Evolutionary conservation across 345 rosid genomes (phyloP), one percentile per base, ranked within the genome.

Genomic region (Acer campestre): DNA sequence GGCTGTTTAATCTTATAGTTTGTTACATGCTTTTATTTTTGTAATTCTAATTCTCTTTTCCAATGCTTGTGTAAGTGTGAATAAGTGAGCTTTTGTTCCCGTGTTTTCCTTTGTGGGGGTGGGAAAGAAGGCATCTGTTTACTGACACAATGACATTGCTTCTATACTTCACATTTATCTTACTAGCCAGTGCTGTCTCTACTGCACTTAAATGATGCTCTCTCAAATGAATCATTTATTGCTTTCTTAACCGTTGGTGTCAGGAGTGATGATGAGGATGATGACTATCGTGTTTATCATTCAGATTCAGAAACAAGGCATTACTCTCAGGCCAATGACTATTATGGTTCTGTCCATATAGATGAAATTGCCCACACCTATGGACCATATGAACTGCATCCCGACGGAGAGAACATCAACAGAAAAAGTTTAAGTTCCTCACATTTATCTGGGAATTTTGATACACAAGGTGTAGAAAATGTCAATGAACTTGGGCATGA

Each of bases 241-340:
- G 31, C 31, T 75, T 74, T 77, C 75, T 82, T 35, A 67, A 66
- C 61, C 25, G 40, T 44, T 79, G 48, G 80, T 81, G 74, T 67
- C 81, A 91, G 98, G 92, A 94, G 97, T 88, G 97, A 94, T 73
- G 97, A 91, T 48, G 98, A 94, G 74, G 89, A 89, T 82, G 91
- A 89, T 79, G 95, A 86, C 20, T 93, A 89, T 76, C 85, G 85
- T 49, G 86, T 76, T 73, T 92, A 85, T 82, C 80, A 31, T 55
- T 87, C 90, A 59, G 91, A 91, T 77, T 87, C 85, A 65, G 93
- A 84, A 64, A 70, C 88, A 70, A 87, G 88, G 78, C 87, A 77
- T 77, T 87, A 84, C 75, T 61, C 76, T 82, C 88, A 80, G 78
- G 83, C 80, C 80, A 89, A 87, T 78, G 91, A 89, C 70, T 85